phyloP scores from a whole-genome alignment of 495 filamentous ascomycete genomes.

The Tuber microsphaerosporum region DNA sequence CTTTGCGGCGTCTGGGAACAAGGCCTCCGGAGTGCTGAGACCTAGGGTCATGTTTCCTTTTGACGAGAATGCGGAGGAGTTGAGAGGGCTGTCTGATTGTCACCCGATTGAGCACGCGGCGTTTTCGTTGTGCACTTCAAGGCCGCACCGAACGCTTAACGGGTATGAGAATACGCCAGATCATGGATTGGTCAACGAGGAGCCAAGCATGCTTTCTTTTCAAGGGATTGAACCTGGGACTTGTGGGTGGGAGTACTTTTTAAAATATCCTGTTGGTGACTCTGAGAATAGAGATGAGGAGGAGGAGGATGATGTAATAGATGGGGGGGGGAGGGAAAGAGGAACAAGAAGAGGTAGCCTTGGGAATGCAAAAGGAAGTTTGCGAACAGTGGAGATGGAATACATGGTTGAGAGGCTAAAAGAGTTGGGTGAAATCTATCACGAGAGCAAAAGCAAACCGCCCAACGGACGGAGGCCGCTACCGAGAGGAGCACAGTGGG shows the following conservation, averaged over 20 bases:
- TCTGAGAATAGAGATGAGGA: constrained; percentile 29
- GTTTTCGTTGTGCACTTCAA: constrained; percentile 30
- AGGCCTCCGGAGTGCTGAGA: constrained; percentile 23
- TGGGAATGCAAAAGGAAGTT: constrained; percentile 28
- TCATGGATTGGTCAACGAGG: constrained; percentile 25
- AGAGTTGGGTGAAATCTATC: constrained; percentile 40
- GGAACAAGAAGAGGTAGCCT: constrained; percentile 29
- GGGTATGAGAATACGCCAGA: constrained; percentile 24
- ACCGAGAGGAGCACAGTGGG: constrained; percentile 14
- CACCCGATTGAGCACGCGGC: constrained; percentile 33
- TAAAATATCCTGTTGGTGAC: constrained; percentile 38
- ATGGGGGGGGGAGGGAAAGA: constrained; percentile 32
- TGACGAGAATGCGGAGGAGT: constrained; percentile 21
- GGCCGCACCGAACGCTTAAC: constrained; percentile 20
- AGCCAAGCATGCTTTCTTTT: constrained; percentile 37
- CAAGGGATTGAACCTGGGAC: constrained; percentile 38
- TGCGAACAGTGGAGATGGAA: constrained; percentile 40
- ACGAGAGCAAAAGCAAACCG: constrained; percentile 19
- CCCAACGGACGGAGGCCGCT: constrained; percentile 1
- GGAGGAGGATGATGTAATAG: constrained; percentile 20
- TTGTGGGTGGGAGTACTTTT: constrained; percentile 41
- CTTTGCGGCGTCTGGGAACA: constrained; percentile 20
- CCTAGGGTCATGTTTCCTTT: constrained; percentile 37
- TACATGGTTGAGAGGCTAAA: constrained; percentile 40
- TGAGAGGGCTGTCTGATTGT: constrained; percentile 25